Evolutionary conservation across 192 early-diverging fungal genomes (phyloP), one percentile per base, ranked within the genome.

Genomic region (Lobosporangium transversale): DNA sequence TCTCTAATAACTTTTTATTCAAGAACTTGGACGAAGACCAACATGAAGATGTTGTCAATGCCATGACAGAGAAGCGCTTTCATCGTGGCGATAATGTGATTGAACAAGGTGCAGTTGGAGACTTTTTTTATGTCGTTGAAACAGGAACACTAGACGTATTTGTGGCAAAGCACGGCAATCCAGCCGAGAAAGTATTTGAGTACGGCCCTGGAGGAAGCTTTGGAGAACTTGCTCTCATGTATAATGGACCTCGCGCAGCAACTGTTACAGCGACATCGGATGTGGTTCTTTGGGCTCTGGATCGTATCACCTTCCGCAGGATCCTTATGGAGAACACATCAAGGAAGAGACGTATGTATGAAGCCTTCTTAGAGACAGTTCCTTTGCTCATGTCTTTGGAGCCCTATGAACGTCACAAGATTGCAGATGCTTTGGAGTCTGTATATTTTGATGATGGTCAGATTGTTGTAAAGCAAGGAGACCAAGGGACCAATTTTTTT

Each of bases 141-240:
- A 87, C 84, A 31, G 97, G 97, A 59, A 87, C 90, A 6, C 87
- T 98, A 78, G 96, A 99, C 58, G 91, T 95, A 31, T 96, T 89
- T 85, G 93, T 98, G 18, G 79, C 85, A 43, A 90, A 91, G 62
- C 80, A 86, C 17, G 90, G 84, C 17, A 84, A 81, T 7, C 73
- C 87, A 2, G 84, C 92, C 5, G 80, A 84, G 49, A 94, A 91
- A 68, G 96, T 98, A 4, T 80, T 87, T 49, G 83, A 86, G 44
- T 97, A 96, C 67, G 91, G 81, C 7, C 84, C 92, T 9, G 90
- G 93, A 43, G 96, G 94, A 49, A 92, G 90, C 74, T 99, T 99
- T 92, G 97, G 97, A 58, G 96, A 99, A 83, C 86, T 99, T 52
- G 97, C 97, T 37, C 86, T 99, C 12, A 99, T 99, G 97, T 99